Evolutionary conservation across 164 flowering plant genomes (phyloP).

Genomic region (Hamamelis virginiana): DNA sequence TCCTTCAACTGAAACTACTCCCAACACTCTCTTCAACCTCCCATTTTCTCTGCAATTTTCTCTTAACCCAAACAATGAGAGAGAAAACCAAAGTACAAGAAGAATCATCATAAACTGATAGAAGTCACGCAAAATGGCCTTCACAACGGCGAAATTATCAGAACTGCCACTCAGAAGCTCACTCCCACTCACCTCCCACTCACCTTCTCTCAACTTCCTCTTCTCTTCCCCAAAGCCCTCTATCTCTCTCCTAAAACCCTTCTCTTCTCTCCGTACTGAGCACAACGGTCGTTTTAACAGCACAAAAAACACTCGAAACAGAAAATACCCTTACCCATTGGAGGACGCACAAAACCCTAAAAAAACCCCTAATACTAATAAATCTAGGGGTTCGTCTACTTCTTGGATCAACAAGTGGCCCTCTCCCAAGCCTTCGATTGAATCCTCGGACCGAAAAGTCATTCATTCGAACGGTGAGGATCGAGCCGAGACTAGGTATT

Average conservation of each 20-base stretch:
- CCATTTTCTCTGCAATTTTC: not conserved
- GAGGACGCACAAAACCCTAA: slow-evolving; percentile 15
- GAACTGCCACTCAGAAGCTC: slow-evolving; percentile 42
- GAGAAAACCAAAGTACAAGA: not conserved
- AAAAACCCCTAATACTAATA: slow-evolving; percentile 5
- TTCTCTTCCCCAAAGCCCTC: slow-evolving; percentile 30
- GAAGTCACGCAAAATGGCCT: slow-evolving; percentile 21
- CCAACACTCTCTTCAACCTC: not conserved
- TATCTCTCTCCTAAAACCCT: slow-evolving; percentile 30
- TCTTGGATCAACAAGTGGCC: slow-evolving; percentile 63
- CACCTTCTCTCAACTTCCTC: slow-evolving; percentile 21
- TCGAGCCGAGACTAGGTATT: slow-evolving; percentile 17
- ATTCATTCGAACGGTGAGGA: not conserved
- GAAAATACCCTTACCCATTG: not conserved
- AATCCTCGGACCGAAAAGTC: slow-evolving; percentile 3
- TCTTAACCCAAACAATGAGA: slow-evolving; percentile 2
- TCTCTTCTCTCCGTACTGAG: slow-evolving; percentile 32
- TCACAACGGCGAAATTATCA: slow-evolving; percentile 40
- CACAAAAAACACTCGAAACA: slow-evolving; percentile 11
- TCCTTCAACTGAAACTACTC: too few species aligned
- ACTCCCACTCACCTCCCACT: slow-evolving; percentile 25
- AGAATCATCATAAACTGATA: not conserved
- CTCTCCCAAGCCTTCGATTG: slow-evolving; percentile 10
- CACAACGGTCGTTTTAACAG: slow-evolving; percentile 12
- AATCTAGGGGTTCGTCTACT: slow-evolving; percentile 23